phyloP scores from a whole-genome alignment of 768 basidiomycete genomes.

The Crassisporium funariophilum region DNA sequence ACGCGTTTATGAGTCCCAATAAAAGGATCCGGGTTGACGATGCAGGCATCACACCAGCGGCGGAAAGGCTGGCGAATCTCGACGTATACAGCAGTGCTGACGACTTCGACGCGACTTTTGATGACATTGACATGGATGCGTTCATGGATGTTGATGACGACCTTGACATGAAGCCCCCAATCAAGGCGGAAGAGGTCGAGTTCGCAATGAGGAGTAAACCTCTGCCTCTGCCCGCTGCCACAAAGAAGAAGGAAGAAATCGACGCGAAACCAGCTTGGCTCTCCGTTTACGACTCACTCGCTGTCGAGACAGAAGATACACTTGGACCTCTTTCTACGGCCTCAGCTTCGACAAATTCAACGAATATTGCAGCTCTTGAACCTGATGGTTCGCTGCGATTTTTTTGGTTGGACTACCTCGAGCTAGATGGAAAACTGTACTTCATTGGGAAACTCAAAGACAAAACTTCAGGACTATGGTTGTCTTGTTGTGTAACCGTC shows the following conservation, averaged over 20 bases:
- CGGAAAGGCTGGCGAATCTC: conserved; percentile 58
- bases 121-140: conserved; percentile 62
- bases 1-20: conserved; percentile 64
- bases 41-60: conserved; percentile 52
- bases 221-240: conserved; percentile 6
- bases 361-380: conserved; percentile 65
- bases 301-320: conserved; percentile 60
- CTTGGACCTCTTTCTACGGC: conserved; percentile 50
- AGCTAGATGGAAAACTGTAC: conserved; percentile 81
- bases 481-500: conserved; percentile 87
- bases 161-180: conserved; percentile 37
- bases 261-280: conserved; percentile 65
- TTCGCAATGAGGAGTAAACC: conserved; percentile 26
- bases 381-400: conserved; percentile 84
- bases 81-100: conserved; percentile 58
- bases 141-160: conserved; percentile 63
- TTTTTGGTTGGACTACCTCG: conserved; percentile 96
- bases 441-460: conserved; percentile 93
- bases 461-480: conserved; percentile 64
- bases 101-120: conserved; percentile 45
- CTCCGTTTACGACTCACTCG: conserved; percentile 72
- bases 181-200: conserved; percentile 34
- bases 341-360: conserved; percentile 36
- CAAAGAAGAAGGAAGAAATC: conserved; percentile 44
- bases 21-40: conserved; percentile 59